Evolutionary conservation across 108 stramenopile species (phyloP).

Genomic region (Nitzschia sp.): DNA sequence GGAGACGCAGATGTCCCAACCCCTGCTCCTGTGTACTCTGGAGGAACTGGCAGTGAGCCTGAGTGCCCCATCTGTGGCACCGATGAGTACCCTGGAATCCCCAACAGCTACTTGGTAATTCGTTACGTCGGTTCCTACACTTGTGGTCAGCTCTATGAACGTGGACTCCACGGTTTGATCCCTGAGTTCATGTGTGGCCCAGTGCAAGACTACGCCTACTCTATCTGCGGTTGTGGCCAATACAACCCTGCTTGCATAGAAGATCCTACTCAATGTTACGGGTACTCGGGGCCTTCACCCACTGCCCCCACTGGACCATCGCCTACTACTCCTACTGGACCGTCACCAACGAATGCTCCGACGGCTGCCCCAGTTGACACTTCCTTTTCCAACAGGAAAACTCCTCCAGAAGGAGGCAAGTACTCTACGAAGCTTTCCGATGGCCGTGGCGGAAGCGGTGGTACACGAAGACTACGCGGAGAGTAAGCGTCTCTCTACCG

Average conservation of each 20-base stretch:
- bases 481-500: background rate
- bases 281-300: background rate
- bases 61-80: conserved; percentile 19
- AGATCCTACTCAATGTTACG: background rate
- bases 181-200: conserved; percentile 26
- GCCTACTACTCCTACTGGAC: background rate
- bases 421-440: conserved; percentile 13
- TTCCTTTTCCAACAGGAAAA: conserved; percentile 3
- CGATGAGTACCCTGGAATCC: conserved; percentile 23
- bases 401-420: conserved; percentile 13
- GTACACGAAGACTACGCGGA: background rate
- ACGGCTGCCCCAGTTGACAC: background rate
- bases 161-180: conserved; percentile 17
- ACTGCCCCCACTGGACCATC: background rate
- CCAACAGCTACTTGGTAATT: conserved; percentile 2
- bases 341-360: background rate
- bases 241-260: conserved; percentile 3
- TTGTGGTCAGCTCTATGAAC: conserved; percentile 16
- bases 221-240: conserved; percentile 20
- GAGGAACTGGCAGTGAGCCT: conserved; percentile 6
- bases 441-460: conserved; percentile 12
- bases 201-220: conserved; percentile 10
- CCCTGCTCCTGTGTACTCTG: conserved; percentile 5
- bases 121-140: conserved; percentile 20
- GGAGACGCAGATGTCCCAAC: conserved; percentile 1